Evolutionary conservation across 2,329 filamentous ascomycete species (phyloP).

Genomic region (Clarireedia homoeocarpa): DNA sequence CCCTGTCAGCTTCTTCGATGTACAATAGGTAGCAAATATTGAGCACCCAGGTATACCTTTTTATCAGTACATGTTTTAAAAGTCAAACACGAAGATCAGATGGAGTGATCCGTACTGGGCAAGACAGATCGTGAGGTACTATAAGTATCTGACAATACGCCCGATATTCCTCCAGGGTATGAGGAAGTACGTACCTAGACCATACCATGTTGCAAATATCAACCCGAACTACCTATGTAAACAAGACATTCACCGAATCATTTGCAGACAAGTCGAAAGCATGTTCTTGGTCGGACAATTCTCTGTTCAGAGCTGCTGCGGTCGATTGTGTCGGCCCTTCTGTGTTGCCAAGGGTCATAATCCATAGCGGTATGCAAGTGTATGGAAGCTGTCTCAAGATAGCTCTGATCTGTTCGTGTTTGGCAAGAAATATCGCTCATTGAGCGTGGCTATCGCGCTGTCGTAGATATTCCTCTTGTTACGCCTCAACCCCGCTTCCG

Average conservation of each 20-base stretch:
- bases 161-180: too few species aligned
- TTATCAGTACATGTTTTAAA: too few species aligned
- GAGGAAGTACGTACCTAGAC: too few species aligned
- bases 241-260: not conserved
- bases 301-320: not conserved
- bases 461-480: not conserved
- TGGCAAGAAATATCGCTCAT: not conserved
- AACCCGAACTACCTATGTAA: not conserved
- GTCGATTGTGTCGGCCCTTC: not conserved
- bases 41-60: too few species aligned
- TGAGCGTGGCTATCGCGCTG: not conserved
- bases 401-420: not conserved
- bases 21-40: too few species aligned
- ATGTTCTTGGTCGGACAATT: not conserved
- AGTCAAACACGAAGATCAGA: not conserved
- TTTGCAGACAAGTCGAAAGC: too few species aligned
- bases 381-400: not conserved
- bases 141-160: not conserved
- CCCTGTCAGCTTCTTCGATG: too few species aligned
- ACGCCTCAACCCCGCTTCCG: conserved; percentile 1
- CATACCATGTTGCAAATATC: not conserved
- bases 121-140: not conserved
- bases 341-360: not conserved
- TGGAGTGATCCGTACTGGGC: not conserved
- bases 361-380: not conserved